Evolutionary conservation across 768 basidiomycete genomes (phyloP), one percentile per base, ranked within the genome.

Genomic region (Gloeostereum incarnatum): DNA sequence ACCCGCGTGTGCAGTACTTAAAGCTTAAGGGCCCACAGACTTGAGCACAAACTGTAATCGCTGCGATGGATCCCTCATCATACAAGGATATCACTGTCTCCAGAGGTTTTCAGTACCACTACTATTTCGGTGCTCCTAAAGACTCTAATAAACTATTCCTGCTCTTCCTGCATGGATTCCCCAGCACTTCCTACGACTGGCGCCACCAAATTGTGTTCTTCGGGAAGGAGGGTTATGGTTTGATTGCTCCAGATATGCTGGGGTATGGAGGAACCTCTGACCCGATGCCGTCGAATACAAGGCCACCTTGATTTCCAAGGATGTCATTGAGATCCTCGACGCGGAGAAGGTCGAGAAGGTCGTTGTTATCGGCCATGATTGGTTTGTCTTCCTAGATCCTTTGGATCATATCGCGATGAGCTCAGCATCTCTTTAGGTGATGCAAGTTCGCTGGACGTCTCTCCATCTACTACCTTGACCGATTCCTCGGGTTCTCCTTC

Each of bases 191-290:
- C 0, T 47, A 52, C 37, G 60, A 62, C 40, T 72, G 69, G 69
- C 50, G 51, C 20, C 48, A 59, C 27, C 62, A 67, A 46, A 55
- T 66, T n/a, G 38, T 47, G 6, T 61, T 56, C 43, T 65, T 70
- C 51, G 40, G 51, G 23, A 47, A 44, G 6, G 44, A 51, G 27
- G 68, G 68, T 6, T 72, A 69, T 45, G 61, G 66, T 4, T 42
- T 76, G 31, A 51, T 76, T 35, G 66, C 59, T 2, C 71, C 68
- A 1, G 71, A 75, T 46, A 60, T 69, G 57, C 62, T 75, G 19
- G 73, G 73, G 3, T 74, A 69, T 39, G 74, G 71, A 6, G 62
- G 61, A 1, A 72, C 71, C 6, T 60, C 60, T 45, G 69, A 71
- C 42, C 72, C 1, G 63, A 69, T 35, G 40, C 52, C 2, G 45